A percentile compares a stretch with the other conserved stretches of the same genome.
phyloP scores from a whole-genome alignment of 148 eudicot genomes.

The Vaccinium macrocarpon region DNA sequence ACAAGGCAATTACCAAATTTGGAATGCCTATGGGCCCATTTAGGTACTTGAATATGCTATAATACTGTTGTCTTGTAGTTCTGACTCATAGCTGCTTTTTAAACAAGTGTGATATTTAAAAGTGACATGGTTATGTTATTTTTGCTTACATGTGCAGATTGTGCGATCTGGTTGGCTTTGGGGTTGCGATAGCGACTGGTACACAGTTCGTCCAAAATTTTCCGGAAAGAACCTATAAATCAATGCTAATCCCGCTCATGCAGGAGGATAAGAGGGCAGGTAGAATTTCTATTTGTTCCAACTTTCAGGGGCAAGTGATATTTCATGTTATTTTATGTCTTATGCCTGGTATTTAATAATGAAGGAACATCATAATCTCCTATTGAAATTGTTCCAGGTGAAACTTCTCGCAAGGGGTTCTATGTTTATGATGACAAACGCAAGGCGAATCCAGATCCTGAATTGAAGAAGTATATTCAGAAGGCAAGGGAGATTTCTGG shows the following conservation, averaged over 20 bases:
- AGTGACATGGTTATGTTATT: neutral
- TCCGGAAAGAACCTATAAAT: constrained; percentile 81
- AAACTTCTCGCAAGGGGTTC: constrained; percentile 85
- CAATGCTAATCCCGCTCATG: constrained; percentile 84
- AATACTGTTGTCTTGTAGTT: neutral
- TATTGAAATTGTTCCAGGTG: constrained; percentile 52
- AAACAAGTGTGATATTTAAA: neutral
- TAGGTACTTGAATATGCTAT: constrained; percentile 42
- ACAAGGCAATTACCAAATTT: constrained; percentile 69
- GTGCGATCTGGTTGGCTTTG: constrained; percentile 91
- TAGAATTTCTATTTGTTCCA: constrained; percentile 21
- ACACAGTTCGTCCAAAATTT: constrained; percentile 68
- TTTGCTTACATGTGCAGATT: constrained; percentile 42
- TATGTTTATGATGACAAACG: constrained; percentile 73
- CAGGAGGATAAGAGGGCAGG: constrained; percentile 97
- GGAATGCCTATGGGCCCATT: constrained; percentile 99
- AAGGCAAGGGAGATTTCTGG: constrained; percentile 88
- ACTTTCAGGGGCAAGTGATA: neutral
- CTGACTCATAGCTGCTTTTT: neutral
- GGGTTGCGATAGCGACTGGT: constrained; percentile 83
- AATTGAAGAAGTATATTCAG: constrained; percentile 64
- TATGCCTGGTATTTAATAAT: neutral
- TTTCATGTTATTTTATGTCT: neutral
- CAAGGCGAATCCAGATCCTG: constrained; percentile 88
- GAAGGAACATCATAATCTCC: neutral